Evolutionary conservation across 2,329 filamentous ascomycete species (phyloP), one percentile per base, ranked within the genome.

Genomic region (Coniochaeta prunicola): DNA sequence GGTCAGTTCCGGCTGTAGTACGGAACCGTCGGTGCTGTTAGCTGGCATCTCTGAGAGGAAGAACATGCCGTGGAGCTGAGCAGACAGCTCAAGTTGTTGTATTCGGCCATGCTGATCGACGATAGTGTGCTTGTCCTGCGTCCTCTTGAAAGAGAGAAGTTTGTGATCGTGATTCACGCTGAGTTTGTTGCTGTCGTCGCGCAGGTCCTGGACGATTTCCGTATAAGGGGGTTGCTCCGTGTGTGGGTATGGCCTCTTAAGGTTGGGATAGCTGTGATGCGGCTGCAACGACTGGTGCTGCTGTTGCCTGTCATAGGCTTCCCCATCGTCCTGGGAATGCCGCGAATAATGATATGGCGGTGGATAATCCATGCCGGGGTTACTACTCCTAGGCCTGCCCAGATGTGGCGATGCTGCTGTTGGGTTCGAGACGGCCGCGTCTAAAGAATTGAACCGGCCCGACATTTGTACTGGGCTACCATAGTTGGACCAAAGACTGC

Each of bases 61-160:
- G 77, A 93, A 93, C 89, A 93, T 92, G 76, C 90, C 90, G 69
- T 92, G 89, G 31, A 93, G 84, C 74, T 93, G 89, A 17, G 90
- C 89, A 8, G 82, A 81, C 38, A 86, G 72, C 64, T 85, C 83
- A n/a, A 86, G 76, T 64, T 84, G 80, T 68, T 84, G 82, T 64
- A 85, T 79, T 48, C 80, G 79, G 48, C 82, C 82, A 68, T 84
- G 81, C 63, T 79, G 76, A 67, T 86, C 82, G 60, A 85, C 76
- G 55, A 85, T 78, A 42, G 82, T 84, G 71, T 81, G 76, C 73
- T 85, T 85, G 68, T 85, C 82, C 63, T 80, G 79, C 9, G 76
- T 74, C 59, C 78, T 77, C 65, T 80, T 80, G 69, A 86, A 86
- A 6, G 81, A 80, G 55, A 86, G 70, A 36, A 85, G 73, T 69